Evolutionary conservation across 495 filamentous ascomycete genomes (phyloP), one percentile per base, ranked within the genome.

Genomic region (Trichoderma erinaceum): DNA sequence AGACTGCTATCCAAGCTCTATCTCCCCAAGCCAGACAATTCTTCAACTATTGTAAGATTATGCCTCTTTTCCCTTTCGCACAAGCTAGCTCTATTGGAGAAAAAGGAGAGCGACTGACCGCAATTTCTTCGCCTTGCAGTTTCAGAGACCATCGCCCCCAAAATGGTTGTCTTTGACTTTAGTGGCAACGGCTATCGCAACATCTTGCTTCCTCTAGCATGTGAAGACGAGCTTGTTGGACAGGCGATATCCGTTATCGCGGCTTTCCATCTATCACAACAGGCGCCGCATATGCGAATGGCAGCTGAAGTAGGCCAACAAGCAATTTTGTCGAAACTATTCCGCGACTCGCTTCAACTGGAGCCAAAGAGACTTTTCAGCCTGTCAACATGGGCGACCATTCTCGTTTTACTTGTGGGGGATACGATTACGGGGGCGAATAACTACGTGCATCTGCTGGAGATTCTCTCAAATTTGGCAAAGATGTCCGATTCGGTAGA

Each of bases 91-190:
- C 8, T 5, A 5, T 7, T 52, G 48, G 10, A 12, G 4, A 21
- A n/a, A 21, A 21, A 18, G 6, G 48, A 16, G 21, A 18, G 6
- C 21, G n/a, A 52, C 48, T 11, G 35, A 38, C 35, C 43, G 6
- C 12, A 46, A 15, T 46, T 2, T 46, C 43, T 46, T 46, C 35
- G 7, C 4, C 35, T 27, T 32, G 27, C 56, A 61, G 56, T 61
- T 18, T 61, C 56, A 11, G 56, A 61, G 27, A 29, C 29, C 56
- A 61, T 61, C n/a, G 56, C 56, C 11, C 56, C 56, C 11, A 61
- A 61, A 61, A 61, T 61, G 56, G 56, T 61, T 4, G 56, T 61
- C 7, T 61, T 29, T 18, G 56, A 61, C 56, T 61, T 61, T 32
- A 29, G n/a, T 18, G 56, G 56, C 27, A 61, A 61, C 29, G 56